Evolutionary conservation across 352 stramenopile species (phyloP).

Genomic region (Detonula confervacea): DNA sequence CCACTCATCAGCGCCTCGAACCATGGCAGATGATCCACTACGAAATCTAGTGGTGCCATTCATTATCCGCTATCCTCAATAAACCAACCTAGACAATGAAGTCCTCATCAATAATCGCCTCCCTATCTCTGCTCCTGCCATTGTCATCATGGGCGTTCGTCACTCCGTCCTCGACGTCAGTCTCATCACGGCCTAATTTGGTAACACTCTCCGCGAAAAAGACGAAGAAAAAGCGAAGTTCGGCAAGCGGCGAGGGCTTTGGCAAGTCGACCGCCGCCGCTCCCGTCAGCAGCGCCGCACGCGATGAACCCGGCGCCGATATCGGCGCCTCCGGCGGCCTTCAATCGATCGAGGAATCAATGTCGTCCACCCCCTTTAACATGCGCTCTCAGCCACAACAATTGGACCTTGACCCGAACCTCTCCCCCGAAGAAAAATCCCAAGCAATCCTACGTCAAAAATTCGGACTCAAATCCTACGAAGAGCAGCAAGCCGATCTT

Average conservation of each 20-base stretch:
- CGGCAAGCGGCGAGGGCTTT: constrained; percentile 29
- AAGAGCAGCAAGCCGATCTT: constrained; percentile 69
- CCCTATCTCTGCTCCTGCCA: not conserved
- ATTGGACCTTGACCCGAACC: constrained; percentile 29
- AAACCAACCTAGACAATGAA: too few relatives aligned
- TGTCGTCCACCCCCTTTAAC: too few relatives aligned
- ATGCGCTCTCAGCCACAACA: too few relatives aligned
- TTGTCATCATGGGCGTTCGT: not conserved
- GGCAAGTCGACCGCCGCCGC: constrained; percentile 1
- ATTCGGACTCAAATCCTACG: constrained; percentile 70
- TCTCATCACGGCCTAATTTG: not conserved
- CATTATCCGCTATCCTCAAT: too few relatives aligned
- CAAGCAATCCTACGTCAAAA: constrained; percentile 68
- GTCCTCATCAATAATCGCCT: not conserved
- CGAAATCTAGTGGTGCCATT: too few relatives aligned
- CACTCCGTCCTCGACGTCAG: not conserved
- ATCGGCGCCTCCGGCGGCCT: too few relatives aligned
- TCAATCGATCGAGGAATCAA: too few relatives aligned
- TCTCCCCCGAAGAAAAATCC: constrained; percentile 62
- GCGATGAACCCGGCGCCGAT: constrained; percentile 1
- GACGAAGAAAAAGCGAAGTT: constrained; percentile 18
- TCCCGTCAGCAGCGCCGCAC: not conserved
- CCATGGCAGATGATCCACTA: too few relatives aligned
- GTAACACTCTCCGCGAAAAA: constrained; percentile 9
- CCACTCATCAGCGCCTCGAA: too few relatives aligned